phyloP scores from a whole-genome alignment of 352 stramenopile genomes.

The Phytophthora kernoviae region DNA sequence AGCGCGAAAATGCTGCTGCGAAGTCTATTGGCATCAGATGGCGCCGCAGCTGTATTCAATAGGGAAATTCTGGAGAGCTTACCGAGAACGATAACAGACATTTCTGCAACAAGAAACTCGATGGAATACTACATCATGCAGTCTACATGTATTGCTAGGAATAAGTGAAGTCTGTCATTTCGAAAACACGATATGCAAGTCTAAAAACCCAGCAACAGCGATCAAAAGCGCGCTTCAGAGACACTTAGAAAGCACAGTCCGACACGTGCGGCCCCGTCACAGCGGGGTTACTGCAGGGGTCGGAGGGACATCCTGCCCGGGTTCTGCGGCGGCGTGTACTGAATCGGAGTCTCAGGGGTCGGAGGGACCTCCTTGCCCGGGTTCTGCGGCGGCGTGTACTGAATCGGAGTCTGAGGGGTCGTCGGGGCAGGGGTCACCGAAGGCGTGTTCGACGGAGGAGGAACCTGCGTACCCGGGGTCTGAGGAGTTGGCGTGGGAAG shows the following conservation, averaged over 20 bases:
- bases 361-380: background rate
- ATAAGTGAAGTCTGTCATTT: background rate
- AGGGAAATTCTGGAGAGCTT: too few relatives aligned
- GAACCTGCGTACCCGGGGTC: too few relatives aligned
- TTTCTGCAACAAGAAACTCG: too few relatives aligned
- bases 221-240: background rate
- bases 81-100: too few relatives aligned
- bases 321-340: background rate
- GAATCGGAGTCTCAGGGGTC: background rate
- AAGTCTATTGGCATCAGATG: too few relatives aligned
- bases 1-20: too few relatives aligned
- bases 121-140: background rate
- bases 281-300: background rate
- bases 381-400: background rate
- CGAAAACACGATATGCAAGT: background rate
- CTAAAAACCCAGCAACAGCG: background rate
- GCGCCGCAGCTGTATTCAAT: too few relatives aligned
- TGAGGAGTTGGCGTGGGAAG: too few relatives aligned
- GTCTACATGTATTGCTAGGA: background rate
- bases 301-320: background rate
- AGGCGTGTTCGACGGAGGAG: too few relatives aligned
- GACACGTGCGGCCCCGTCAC: background rate
- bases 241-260: constrained; percentile 1
- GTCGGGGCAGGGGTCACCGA: too few relatives aligned
- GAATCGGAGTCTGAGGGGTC: too few relatives aligned